Percentiles rank a stretch among this genome's conserved stretches.
Evolutionary conservation across 805 yeast species (phyloP).

Genomic region (Lachancea lanzarotensis): DNA sequence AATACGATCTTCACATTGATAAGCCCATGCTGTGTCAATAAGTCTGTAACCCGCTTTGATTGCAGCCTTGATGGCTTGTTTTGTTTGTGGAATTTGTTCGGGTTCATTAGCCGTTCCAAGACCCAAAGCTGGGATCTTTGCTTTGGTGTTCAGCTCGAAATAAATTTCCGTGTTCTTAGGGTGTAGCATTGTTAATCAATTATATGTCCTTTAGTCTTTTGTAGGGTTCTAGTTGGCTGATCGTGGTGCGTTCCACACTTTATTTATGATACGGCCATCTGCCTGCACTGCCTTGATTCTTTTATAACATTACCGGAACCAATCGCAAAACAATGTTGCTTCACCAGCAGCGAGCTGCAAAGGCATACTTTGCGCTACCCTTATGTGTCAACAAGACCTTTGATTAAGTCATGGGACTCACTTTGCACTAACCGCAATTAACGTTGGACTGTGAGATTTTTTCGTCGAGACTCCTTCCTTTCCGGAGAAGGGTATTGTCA

Average conservation of each 20-base stretch:
- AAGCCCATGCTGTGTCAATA: constrained; percentile 69
- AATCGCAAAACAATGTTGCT: background rate
- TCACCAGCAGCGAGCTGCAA: background rate
- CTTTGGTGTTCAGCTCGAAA: constrained; percentile 51
- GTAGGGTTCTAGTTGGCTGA: background rate
- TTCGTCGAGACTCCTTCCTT: no score
- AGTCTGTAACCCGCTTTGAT: constrained; percentile 61
- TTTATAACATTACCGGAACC: background rate
- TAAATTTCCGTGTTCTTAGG: constrained; percentile 34
- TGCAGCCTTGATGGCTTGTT: constrained; percentile 52
- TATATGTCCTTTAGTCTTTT: no score
- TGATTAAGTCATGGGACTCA: background rate
- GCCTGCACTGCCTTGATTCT: background rate
- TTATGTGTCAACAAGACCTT: background rate
- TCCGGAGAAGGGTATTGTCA: no score
- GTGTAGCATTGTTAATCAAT: constrained; percentile 16
- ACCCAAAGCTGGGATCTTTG: constrained; percentile 58
- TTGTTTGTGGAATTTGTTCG: constrained; percentile 40
- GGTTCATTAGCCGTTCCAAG: constrained; percentile 59
- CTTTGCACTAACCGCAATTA: background rate
- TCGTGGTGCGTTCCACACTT: no score
- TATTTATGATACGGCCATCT: no score
- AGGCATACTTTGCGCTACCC: background rate
- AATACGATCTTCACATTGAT: constrained; percentile 60
- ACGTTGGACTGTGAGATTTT: no score